A percentile compares a stretch with the other conserved stretches of the same genome.
Conservation (phyloP, 2,329 filamentous ascomycete genomes). For the Colletotrichum destructivum region DNA sequence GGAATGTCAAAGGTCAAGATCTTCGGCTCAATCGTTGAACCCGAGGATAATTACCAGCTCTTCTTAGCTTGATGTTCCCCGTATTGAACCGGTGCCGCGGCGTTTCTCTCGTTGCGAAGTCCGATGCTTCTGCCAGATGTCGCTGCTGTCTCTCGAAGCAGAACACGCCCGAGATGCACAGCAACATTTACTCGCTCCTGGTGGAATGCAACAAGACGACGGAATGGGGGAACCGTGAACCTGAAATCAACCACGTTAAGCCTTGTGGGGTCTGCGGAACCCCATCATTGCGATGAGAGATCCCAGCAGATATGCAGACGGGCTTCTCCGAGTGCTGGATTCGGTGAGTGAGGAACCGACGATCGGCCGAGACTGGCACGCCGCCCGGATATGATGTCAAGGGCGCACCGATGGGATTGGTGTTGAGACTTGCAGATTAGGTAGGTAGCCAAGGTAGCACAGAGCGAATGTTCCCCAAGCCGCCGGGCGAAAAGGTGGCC, state of each 20-base stretch:
- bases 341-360: background rate
- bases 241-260: background rate
- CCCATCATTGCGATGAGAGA: background rate
- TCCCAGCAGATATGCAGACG: constrained; percentile 12
- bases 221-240: background rate
- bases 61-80: too few species aligned
- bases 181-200: background rate
- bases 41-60: background rate
- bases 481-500: constrained; percentile 33
- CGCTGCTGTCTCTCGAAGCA: too few species aligned
- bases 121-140: too few species aligned
- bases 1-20: background rate
- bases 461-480: background rate
- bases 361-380: constrained; percentile 6
- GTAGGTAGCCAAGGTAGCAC: too few species aligned
- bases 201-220: background rate
- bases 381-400: constrained; percentile 24
- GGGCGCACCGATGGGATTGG: background rate
- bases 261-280: background rate
- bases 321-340: constrained; percentile 20
- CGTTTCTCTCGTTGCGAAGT: too few species aligned
- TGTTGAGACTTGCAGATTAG: background rate
- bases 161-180: too few species aligned
- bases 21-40: background rate
- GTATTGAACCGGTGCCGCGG: too few species aligned